Evolutionary conservation across 345 rosid genomes (phyloP), one percentile per base, ranked within the genome.

Genomic region (Eucalyptus pumila): DNA sequence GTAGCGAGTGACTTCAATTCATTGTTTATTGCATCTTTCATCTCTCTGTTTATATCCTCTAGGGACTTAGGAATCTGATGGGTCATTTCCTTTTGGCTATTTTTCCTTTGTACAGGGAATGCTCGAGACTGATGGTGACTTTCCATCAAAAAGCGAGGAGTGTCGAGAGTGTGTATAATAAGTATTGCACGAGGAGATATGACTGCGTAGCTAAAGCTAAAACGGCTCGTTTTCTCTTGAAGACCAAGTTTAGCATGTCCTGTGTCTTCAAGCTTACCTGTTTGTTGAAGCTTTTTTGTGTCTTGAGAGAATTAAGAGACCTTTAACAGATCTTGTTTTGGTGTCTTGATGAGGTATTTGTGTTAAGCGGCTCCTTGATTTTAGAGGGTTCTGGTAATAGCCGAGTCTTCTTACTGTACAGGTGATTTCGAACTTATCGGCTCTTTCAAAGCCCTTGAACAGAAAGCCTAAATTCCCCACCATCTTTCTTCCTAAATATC

Each of bases 41-140:
- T 37, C 19, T 23, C 27, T n/a, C 0, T 44, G 80, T 8, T n/a
- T 17, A 32, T 21, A 23, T 56, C 7, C 11, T 88, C 40, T 14
- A 15, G 32, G 11, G 26, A 52, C 56, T 52, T 52, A 52, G 24
- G 24, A 52, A 52, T 52, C 14, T 40, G 24, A 19, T 30, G 37
- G 58, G 6, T 51, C 9, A 12, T 56, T 58, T 34, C 11, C 83
- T 49, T 24, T 56, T 52, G 37, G 11, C 24, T n/a, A 47, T 11
- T 86, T 47, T 58, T 83, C 14, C n/a, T 65, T 86, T 32, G 30
- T 13, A n/a, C 21, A 83, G 89, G 48, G 91, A 76, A 88, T 91
- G 92, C 54, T 86, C 91, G 47, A 91, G 34, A 56, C 24, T 80
- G 90, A 91, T 91, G 91, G 89, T 89, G 51, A 58, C 62, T 83